These are phyloP conservation scores for Claviceps arundinis DNA, from an alignment of 2,329 filamentous ascomycete species.

Conservation along the genomic window DNA sequence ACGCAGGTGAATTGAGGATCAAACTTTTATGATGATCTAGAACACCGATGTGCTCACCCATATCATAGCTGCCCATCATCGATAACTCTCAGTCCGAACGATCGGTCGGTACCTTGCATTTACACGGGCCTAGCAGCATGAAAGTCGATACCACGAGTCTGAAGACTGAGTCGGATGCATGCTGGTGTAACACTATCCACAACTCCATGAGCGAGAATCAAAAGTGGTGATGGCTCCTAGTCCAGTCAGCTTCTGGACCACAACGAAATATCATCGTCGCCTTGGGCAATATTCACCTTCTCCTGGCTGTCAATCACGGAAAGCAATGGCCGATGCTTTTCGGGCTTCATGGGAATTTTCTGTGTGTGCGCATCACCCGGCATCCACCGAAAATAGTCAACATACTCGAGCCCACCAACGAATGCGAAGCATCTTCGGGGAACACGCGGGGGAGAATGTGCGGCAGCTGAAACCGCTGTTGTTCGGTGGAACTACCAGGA, in stretches of 20 bases:
- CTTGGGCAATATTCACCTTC: not conserved
- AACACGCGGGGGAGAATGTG: not conserved
- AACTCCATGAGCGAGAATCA: not conserved
- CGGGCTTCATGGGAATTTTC: not conserved
- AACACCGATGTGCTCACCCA: not conserved
- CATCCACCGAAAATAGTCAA: not conserved
- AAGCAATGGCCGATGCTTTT: not conserved
- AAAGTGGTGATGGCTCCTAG: not conserved
- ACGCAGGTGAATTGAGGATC: not conserved
- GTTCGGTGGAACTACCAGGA: not conserved
- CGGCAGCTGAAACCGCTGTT: not conserved
- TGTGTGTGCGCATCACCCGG: not conserved
- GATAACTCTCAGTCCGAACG: not conserved
- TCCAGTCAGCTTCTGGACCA: not conserved
- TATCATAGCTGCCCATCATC: not conserved
- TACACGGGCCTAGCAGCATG: not conserved
- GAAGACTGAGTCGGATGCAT: not conserved
- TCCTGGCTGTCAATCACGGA: not conserved
- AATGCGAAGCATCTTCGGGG: not conserved
- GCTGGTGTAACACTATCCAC: not conserved
- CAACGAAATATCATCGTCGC: not conserved
- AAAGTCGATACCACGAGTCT: not conserved
- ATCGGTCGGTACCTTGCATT: conserved; percentile 1
- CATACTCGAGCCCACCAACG: not conserved
- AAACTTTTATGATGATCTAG: not conserved